Base-by-base conservation (phyloP, 805 yeast species). In the Saccharomycopsis sp. region DNA sequence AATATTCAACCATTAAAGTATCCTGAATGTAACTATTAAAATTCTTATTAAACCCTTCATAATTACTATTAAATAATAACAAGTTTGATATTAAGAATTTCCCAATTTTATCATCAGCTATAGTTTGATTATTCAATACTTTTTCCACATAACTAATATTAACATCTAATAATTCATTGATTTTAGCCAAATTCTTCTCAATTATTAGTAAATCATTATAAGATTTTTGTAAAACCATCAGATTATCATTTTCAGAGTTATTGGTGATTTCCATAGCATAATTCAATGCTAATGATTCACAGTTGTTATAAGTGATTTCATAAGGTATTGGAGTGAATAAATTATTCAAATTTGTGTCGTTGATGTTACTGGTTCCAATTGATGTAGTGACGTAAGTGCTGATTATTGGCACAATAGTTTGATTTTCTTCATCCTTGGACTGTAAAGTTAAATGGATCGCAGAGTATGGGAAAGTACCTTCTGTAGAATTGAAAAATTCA, bases 361-460 rank as follows among this genome's bases (percentile, higher is more conserved):
- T 33, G 42, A 58, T 60, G 27, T 58, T 55, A 31, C 68, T 65
- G 28, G 74, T 72, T 42, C 94, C 94, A 45, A 86, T 73, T 28
- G 84, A 76, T 3, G 89, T 78, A 16, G 93, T 82, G 49, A 85
- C 74, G 64, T 79, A 87, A n/a, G 95, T 79, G 47, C 68, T 68
- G 53, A 80, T 59, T 44, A 68, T 59, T 49, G 86, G 86, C 33
- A 79, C 61, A 51, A 67, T 63, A 44, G 75, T 64, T 50, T 75
- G 64, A 45, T 69, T 72, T 14, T 55, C 51, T n/a, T 63, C 54
- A 40, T 70, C 68, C 51, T 71, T 64, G 53, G 79, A 74, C 53
- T 81, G 78, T 40, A 86, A 72, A 31, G 93, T 84, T 55, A 87
- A 66, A 62, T 85, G 87, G 51, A 87, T 72, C 39, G 93, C 88